Evolutionary conservation across 169 alveolate species (phyloP).

Genomic region (Amoebophrya sp.): DNA sequence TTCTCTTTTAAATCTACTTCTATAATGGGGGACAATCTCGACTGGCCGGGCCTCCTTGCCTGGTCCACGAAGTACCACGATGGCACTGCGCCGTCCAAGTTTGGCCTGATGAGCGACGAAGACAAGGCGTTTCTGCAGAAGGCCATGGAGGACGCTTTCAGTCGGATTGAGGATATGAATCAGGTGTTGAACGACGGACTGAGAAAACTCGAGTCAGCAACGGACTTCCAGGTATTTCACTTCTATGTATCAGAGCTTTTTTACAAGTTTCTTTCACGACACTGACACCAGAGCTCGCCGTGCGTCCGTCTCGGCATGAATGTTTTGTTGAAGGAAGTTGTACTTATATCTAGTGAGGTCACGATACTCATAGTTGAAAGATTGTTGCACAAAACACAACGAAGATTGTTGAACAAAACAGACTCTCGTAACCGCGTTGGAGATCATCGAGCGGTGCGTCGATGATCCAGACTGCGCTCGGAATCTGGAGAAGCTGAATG

Average conservation of each 20-base stretch:
- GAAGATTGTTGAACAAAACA: neutral
- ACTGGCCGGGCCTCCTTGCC: neutral
- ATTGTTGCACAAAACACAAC: no score
- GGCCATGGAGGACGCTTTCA: neutral
- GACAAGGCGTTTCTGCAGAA: neutral
- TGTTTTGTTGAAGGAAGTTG: no score
- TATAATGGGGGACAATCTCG: no score
- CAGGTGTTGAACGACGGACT: neutral
- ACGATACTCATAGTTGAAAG: no score
- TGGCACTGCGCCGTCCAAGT: neutral
- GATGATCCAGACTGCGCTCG: neutral
- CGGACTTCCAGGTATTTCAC: neutral
- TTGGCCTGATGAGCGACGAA: neutral
- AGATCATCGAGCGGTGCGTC: slow-evolving; percentile 15
- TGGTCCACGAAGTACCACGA: slow-evolving; percentile 22
- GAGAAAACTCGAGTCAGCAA: neutral
- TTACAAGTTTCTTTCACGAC: no score
- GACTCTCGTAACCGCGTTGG: neutral
- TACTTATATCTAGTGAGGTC: no score
- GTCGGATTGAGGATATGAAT: neutral
- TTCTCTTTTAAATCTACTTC: no score
- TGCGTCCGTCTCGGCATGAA: no score
- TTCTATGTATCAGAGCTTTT: no score
- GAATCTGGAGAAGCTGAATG: neutral
- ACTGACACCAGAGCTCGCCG: no score